Base-by-base conservation (phyloP, 192 early-diverging fungal species). In the Tieghemiomyces parasiticus region DNA sequence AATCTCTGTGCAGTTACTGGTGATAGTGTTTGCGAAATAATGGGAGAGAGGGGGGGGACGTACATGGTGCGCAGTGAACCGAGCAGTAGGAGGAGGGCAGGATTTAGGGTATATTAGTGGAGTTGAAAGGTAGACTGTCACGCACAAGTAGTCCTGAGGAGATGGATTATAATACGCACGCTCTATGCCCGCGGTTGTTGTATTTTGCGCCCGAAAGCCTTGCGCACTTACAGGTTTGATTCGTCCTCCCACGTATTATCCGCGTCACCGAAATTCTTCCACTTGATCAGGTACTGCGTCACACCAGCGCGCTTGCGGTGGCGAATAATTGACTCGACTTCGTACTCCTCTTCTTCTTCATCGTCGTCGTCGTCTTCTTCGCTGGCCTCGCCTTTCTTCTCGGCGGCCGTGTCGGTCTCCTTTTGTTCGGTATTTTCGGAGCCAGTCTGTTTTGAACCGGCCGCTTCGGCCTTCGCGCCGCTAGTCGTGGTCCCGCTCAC, bases 161-260 rank as follows among this genome's bases (percentile, higher is more conserved):
- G 47, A 48, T 48, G 47, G 6, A 9, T 25, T 22, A 22, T 14
- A 6, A 48, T 22, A n/a, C 47, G 22, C 4, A 6, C 6, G 4
- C 4, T 48, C 4, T 22, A 48, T 13, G 6, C 4, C 9, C 22
- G 10, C 4, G 4, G 13, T 13, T 48, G n/a, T n/a, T 14, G 47
- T 48, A 25, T 4, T 4, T 4, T 6, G 6, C 4, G 22, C 6
- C 10, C 4, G 20, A 48, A n/a, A 14, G 47, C 13, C 22, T 6
- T 6, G 10, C n/a, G 20, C 4, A 48, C 47, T 48, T 48, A 48
- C 47, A 56, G 19, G 29, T 56, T 56, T 16, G 64, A 46, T 34
- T 56, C 54, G 12, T 55, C 34, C 30, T 71, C 69, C 69, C 69
- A 71, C 3, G 70, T 67, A 35, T 67, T 71, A 30, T 71, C 70